Percentiles rank a stretch among this genome's conserved stretches.
Evolutionary conservation across 2,329 filamentous ascomycete species (phyloP).

Genomic region (Alternaria triticimaculans): DNA sequence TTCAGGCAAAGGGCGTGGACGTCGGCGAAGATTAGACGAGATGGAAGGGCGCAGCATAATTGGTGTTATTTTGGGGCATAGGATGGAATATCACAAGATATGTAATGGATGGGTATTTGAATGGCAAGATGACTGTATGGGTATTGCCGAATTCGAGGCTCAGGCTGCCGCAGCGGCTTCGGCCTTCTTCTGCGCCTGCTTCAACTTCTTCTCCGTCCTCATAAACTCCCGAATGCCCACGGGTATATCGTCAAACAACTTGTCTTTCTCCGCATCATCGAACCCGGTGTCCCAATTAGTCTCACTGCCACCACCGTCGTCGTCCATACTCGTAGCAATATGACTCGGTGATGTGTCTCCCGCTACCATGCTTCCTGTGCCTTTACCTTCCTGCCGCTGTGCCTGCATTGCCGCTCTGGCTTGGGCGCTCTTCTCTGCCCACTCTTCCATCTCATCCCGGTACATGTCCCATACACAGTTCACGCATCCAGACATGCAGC

Average conservation of each 20-base stretch:
- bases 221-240: slow-evolving; percentile 97
- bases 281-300: slow-evolving; percentile 63
- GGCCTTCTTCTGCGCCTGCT: slow-evolving; percentile 71
- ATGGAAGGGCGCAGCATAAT: slow-evolving; percentile 5
- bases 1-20: slow-evolving; percentile 76
- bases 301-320: slow-evolving; percentile 79
- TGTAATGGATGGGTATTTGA: slow-evolving; percentile 19
- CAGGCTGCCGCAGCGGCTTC: slow-evolving; percentile 46
- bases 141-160: background rate
- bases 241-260: slow-evolving; percentile 80
- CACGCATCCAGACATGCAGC: slow-evolving; percentile 98
- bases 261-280: slow-evolving; percentile 56
- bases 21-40: slow-evolving; percentile 66
- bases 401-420: slow-evolving; percentile 63
- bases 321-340: slow-evolving; percentile 71
- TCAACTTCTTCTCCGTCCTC: slow-evolving; percentile 91
- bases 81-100: background rate
- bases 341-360: slow-evolving; percentile 54
- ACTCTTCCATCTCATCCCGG: slow-evolving; percentile 90
- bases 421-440: slow-evolving; percentile 70
- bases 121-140: background rate
- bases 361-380: slow-evolving; percentile 45
- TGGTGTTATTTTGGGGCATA: slow-evolving; percentile 4
- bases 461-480: slow-evolving; percentile 96
- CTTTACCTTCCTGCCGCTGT: slow-evolving; percentile 33